A percentile compares a stretch with the other conserved stretches of the same genome.
These are phyloP conservation scores for Chaetomiaceae sp. DNA, from an alignment of 2,329 filamentous ascomycete genomes.

Conservation along the genomic window DNA sequence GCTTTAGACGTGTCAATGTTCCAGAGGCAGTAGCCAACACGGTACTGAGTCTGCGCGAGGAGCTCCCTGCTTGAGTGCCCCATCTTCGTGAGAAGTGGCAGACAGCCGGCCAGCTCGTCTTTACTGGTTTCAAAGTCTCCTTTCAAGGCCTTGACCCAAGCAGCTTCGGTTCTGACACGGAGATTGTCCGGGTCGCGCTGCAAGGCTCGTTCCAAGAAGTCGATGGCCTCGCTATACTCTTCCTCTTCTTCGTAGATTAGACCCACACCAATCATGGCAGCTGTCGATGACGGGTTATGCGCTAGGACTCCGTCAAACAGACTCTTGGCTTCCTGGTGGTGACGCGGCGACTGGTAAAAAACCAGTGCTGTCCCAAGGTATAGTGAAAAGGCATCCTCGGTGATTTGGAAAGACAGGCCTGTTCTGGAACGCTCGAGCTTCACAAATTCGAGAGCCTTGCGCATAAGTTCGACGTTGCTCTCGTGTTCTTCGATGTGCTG, in stretches of 20 bases:
- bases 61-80: constrained; percentile 60
- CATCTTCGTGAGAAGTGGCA: constrained; percentile 60
- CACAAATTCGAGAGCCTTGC: constrained; percentile 64
- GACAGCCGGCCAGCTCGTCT: constrained; percentile 64
- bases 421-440: constrained; percentile 59
- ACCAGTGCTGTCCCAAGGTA: constrained; percentile 84
- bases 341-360: constrained; percentile 81
- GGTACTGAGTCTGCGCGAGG: constrained; percentile 80
- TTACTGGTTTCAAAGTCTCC: constrained; percentile 68
- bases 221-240: constrained; percentile 75
- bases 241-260: constrained; percentile 91
- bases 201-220: constrained; percentile 74
- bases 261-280: constrained; percentile 83
- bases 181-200: constrained; percentile 69
- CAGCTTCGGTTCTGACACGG: constrained; percentile 77
- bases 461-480: constrained; percentile 71
- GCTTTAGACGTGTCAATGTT: constrained; percentile 69
- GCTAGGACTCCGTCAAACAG: constrained; percentile 79
- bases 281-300: constrained; percentile 69
- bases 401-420: constrained; percentile 65
- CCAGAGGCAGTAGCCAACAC: constrained; percentile 84
- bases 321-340: constrained; percentile 82
- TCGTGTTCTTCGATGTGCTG: constrained; percentile 81
- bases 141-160: constrained; percentile 84
- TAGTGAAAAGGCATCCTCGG: constrained; percentile 68